phyloP scores from a whole-genome alignment of 2,329 filamentous ascomycete genomes.

The Myriosclerotinia curreyana region DNA sequence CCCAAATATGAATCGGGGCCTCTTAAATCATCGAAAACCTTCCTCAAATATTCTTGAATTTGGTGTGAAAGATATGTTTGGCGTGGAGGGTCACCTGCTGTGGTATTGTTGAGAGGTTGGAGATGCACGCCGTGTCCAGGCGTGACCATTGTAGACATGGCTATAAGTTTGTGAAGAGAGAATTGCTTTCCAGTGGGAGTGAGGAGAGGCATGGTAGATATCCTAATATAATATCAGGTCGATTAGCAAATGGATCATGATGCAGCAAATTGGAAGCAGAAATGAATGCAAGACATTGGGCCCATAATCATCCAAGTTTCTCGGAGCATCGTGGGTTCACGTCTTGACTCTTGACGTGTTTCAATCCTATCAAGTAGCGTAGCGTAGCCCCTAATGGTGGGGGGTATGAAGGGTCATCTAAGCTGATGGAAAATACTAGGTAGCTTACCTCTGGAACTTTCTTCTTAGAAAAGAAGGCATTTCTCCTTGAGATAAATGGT shows the following conservation, averaged over 20 bases:
- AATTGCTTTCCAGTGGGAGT: constrained; percentile 36
- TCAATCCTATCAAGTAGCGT: background rate
- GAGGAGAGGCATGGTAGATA: constrained; percentile 30
- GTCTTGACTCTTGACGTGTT: background rate
- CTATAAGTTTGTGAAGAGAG: constrained; percentile 39
- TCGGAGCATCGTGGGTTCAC: background rate
- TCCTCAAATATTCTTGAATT: constrained; percentile 49
- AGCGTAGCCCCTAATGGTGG: constrained; percentile 8
- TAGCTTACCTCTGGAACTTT: constrained; percentile 15
- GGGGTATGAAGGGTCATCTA: background rate
- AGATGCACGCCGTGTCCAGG: constrained; percentile 32
- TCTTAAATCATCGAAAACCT: constrained; percentile 48
- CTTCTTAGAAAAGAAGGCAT: constrained; percentile 19
- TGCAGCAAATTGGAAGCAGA: constrained; percentile 6
- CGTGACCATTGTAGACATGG: constrained; percentile 38
- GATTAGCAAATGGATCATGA: constrained; percentile 16
- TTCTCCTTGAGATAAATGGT: background rate
- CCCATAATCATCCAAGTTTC: background rate
- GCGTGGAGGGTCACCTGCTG: constrained; percentile 27
- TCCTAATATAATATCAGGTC: constrained; percentile 2
- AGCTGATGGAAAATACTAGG: background rate
- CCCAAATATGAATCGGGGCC: constrained; percentile 39
- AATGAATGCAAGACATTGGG: constrained; percentile 20
- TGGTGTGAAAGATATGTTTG: constrained; percentile 47
- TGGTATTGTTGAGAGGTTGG: constrained; percentile 22